Percentiles rank a stretch among this genome's conserved stretches.
phyloP scores from a whole-genome alignment of 106 monocot genomes.

The Dioscorea alata region DNA sequence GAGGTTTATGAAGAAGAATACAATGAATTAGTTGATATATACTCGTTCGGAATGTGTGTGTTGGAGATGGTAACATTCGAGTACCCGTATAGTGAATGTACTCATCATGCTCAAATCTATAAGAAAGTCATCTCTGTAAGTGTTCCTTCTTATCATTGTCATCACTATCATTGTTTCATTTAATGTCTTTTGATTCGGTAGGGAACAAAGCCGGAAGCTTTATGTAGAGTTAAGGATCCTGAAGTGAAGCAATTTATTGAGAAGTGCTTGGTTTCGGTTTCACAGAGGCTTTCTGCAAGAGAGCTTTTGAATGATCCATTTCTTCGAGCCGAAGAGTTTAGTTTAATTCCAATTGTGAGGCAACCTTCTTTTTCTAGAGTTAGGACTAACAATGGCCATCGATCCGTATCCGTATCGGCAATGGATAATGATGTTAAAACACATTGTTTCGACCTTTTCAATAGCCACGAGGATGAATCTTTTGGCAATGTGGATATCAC shows the following conservation, averaged over 20 bases:
- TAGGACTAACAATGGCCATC: slow-evolving; percentile 1
- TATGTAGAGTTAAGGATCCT: slow-evolving; percentile 66
- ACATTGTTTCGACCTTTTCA: slow-evolving; percentile 62
- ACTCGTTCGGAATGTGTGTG: slow-evolving; percentile 68
- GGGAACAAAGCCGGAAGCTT: slow-evolving; percentile 81
- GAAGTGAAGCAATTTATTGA: slow-evolving; percentile 74
- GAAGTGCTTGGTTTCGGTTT: slow-evolving; percentile 70
- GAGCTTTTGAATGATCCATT: slow-evolving; percentile 88
- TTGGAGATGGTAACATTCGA: slow-evolving; percentile 67
- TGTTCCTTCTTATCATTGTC: not conserved
- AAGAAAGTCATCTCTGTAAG: slow-evolving; percentile 58
- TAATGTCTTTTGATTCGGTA: slow-evolving; percentile 11
- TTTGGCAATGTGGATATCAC: slow-evolving; percentile 54
- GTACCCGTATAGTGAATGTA: slow-evolving; percentile 66
- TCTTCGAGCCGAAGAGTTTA: slow-evolving; percentile 48
- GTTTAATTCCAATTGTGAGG: slow-evolving; percentile 4
- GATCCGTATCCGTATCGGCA: slow-evolving; percentile 3
- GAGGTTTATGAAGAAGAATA: slow-evolving; percentile 64
- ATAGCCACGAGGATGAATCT: slow-evolving; percentile 55
- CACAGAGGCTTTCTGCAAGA: slow-evolving; percentile 62
- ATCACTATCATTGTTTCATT: slow-evolving; percentile 1
- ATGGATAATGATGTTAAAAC: slow-evolving; percentile 31
- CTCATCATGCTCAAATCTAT: slow-evolving; percentile 53
- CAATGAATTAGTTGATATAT: slow-evolving; percentile 64
- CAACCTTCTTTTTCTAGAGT: slow-evolving; percentile 33